Conservation (phyloP, 441 rosid genomes). For the Pelargonium myrrhifolium region DNA sequence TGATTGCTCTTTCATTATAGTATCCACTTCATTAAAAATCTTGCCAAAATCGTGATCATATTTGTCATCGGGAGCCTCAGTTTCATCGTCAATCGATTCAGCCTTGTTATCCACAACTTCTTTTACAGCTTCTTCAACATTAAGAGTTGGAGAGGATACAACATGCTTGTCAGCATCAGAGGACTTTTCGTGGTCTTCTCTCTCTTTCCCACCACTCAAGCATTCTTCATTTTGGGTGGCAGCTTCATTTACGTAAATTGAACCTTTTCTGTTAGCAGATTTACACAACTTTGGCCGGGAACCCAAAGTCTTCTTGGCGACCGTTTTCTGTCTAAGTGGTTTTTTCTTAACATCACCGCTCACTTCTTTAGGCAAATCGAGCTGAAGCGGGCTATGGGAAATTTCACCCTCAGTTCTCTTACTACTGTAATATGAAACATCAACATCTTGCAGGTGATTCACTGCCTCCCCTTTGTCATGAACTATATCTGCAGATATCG, state of each 20-base stretch:
- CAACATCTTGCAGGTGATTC: slow-evolving; percentile 23
- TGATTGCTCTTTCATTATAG: slow-evolving; percentile 7
- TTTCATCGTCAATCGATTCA: slow-evolving; percentile 38
- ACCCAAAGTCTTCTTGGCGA: slow-evolving; percentile 50
- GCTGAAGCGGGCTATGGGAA: slow-evolving; percentile 19
- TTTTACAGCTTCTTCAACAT: slow-evolving; percentile 24
- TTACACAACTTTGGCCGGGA: slow-evolving; percentile 35
- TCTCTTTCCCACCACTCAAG: slow-evolving; percentile 23
- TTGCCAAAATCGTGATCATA: slow-evolving; percentile 23
- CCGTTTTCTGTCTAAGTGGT: slow-evolving; percentile 37
- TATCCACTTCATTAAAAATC: slow-evolving; percentile 21
- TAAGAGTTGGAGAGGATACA: slow-evolving; percentile 20
- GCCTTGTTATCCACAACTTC: slow-evolving; percentile 15
- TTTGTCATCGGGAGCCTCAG: slow-evolving; percentile 47
- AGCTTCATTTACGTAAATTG: slow-evolving; percentile 42
- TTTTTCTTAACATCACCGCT: slow-evolving; percentile 23
- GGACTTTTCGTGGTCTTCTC: slow-evolving; percentile 16
- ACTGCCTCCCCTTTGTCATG: slow-evolving; percentile 19
- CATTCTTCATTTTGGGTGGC: slow-evolving; percentile 24
- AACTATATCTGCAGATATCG: slow-evolving; percentile 15
- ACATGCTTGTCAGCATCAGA: slow-evolving; percentile 25
- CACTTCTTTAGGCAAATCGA: slow-evolving; percentile 27
- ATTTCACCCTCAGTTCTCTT: slow-evolving; percentile 22
- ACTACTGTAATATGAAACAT: slow-evolving; percentile 17
- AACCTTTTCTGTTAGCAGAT: slow-evolving; percentile 43